Base-by-base conservation (phyloP, 208 protist genomes). In the Wallacemonas collosoma region DNA sequence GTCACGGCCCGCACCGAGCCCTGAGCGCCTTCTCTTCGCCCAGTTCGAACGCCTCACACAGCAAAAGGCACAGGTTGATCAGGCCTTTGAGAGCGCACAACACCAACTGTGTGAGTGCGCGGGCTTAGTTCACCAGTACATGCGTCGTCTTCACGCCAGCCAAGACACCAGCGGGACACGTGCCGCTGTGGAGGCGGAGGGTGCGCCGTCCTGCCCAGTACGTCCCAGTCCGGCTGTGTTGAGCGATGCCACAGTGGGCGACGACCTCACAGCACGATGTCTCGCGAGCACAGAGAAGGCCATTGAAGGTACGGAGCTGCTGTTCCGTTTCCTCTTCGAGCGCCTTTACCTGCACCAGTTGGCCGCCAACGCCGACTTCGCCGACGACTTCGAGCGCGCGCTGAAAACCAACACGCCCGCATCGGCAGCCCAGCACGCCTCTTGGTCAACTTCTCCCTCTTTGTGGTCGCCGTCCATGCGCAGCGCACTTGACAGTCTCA, bases 301-400 rank as follows among this genome's bases (percentile, higher is more conserved):
- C 9, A 41, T 72, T 40, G 9, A 5, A 40, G 38, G 43, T 15
- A 54, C 53, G 39, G 40, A 68, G 39, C 2, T 53, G 55, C 70
- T 74, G 14, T 74, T 74, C 26, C 70, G 58, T 8, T 74, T 58
- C 17, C 44, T 74, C 4, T 67, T 64, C 53, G 58, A 64, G 40
- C 48, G 57, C 6, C 43, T 74, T 7, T 74, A 64, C 55, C 12
- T 67, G 53, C 70, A 74, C 41, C 70, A 74, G 61, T 40, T 74
- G 5, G 38, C 12, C 35, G 60, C 60, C 6, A 44, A 65, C 47
- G 69, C 45, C 51, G 75, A 60, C 26, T 76, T 51, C 67, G 71
- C n/a, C 66, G 71, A 40, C 3, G 41, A 5, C 9, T 40, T 26
- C 40, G 45, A 74, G 43, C 56, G 56, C 15, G 45, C 48, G 39